A percentile compares a stretch with the other conserved stretches of the same genome.
phyloP scores from a whole-genome alignment of 2,329 filamentous ascomycete genomes.

The Ilyonectria mors-panacis region DNA sequence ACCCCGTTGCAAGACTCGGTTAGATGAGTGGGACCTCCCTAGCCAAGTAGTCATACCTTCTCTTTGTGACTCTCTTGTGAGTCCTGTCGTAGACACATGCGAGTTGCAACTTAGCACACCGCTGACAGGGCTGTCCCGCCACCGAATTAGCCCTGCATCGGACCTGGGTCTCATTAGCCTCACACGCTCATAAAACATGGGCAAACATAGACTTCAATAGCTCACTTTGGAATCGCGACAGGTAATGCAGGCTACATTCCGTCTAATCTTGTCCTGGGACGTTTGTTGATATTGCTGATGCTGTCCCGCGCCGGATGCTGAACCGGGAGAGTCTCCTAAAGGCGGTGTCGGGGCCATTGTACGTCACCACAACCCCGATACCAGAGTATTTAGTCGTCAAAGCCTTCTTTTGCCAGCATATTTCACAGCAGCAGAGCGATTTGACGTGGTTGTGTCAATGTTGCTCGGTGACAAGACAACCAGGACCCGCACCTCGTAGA shows the following conservation, averaged over 20 bases:
- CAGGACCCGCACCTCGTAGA: conserved; percentile 17
- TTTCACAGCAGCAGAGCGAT: conserved; percentile 19
- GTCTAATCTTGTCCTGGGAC: conserved; percentile 50
- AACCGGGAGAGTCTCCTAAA: conserved; percentile 47
- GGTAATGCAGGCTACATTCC: conserved; percentile 57
- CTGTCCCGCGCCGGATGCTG: conserved; percentile 41
- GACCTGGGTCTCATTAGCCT: conserved; percentile 52
- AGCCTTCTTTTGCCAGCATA: conserved; percentile 13
- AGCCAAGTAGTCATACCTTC: conserved; percentile 53
- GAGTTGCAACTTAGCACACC: conserved; percentile 61
- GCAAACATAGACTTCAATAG: conserved; percentile 9
- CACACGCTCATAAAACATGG: conserved; percentile 6
- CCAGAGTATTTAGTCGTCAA: conserved; percentile 16
- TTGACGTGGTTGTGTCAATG: conserved; percentile 15
- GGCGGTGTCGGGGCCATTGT: conserved; percentile 52
- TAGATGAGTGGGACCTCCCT: neutral
- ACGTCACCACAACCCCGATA: conserved; percentile 37
- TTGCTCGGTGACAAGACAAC: conserved; percentile 21
- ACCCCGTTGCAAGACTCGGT: too few species aligned
- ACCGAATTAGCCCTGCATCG: conserved; percentile 59
- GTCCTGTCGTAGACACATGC: conserved; percentile 63
- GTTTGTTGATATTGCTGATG: conserved; percentile 29
- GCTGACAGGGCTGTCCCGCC: conserved; percentile 59
- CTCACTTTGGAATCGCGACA: conserved; percentile 59
- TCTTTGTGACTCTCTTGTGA: conserved; percentile 62